These are phyloP conservation scores for Coniochaeta sp. DNA, from an alignment of 2,329 filamentous ascomycete genomes.

Conservation along the genomic window DNA sequence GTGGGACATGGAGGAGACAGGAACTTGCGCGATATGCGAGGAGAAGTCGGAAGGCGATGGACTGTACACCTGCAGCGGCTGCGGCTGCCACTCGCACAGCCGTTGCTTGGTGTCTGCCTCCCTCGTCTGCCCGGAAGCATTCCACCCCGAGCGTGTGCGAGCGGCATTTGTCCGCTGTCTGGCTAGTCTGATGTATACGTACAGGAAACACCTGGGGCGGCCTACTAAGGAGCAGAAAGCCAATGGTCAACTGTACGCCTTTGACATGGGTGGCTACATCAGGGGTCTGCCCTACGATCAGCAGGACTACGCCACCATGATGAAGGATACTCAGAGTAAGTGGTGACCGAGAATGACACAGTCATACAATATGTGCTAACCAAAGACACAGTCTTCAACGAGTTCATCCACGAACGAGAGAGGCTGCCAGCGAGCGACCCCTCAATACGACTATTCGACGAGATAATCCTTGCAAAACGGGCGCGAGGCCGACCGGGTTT, in stretches of 20 bases:
- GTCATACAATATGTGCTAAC: constrained; percentile 12
- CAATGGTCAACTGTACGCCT: constrained; percentile 53
- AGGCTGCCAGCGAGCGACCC: constrained; percentile 54
- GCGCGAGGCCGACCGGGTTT: constrained; percentile 58
- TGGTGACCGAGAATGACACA: constrained; percentile 1
- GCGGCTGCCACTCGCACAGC: constrained; percentile 49
- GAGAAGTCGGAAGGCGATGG: constrained; percentile 67
- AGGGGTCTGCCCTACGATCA: constrained; percentile 59
- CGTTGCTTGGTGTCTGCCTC: constrained; percentile 56
- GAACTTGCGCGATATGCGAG: constrained; percentile 67
- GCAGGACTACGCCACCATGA: constrained; percentile 56
- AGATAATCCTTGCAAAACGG: constrained; percentile 75
- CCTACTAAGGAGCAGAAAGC: constrained; percentile 54
- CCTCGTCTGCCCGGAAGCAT: constrained; percentile 56
- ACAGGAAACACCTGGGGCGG: constrained; percentile 55
- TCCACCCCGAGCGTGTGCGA: constrained; percentile 54
- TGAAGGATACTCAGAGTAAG: constrained; percentile 61
- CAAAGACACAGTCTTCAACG: constrained; percentile 55
- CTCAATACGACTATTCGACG: constrained; percentile 70
- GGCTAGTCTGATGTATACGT: constrained; percentile 60
- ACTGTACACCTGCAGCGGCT: constrained; percentile 67
- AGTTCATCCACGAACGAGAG: constrained; percentile 80
- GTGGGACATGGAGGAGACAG: constrained; percentile 53
- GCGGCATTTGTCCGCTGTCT: constrained; percentile 59
- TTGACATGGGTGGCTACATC: constrained; percentile 60